phyloP scores from a whole-genome alignment of 371 early-diverging fungal species.

The Parasitella parasitica region DNA sequence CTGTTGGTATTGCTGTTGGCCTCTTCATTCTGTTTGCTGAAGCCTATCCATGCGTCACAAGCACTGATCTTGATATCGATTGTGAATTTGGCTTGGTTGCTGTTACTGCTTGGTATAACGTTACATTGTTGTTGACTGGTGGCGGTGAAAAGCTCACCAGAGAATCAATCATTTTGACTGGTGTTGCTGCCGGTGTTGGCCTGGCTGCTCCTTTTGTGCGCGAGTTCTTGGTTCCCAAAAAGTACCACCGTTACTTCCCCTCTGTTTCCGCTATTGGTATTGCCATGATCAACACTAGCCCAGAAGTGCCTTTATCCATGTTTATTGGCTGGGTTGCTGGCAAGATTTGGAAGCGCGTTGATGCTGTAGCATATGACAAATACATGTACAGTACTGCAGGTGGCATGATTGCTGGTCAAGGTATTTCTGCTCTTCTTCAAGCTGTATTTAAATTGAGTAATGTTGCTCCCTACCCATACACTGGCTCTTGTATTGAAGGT shows the following conservation, averaged over 20 bases:
- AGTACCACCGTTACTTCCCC: constrained; percentile 55
- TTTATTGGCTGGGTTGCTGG: constrained; percentile 58
- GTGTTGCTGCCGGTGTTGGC: constrained; percentile 50
- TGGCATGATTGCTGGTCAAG: constrained; percentile 78
- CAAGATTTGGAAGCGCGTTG: constrained; percentile 54
- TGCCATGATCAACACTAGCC: constrained; percentile 64
- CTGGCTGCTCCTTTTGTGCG: constrained; percentile 49
- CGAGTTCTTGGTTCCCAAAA: constrained; percentile 52
- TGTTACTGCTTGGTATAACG: constrained; percentile 67
- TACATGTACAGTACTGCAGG: constrained; percentile 60
- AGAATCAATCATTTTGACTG: constrained; percentile 50
- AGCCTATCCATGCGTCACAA: constrained; percentile 62
- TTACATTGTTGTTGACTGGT: constrained; percentile 59
- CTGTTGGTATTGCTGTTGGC: constrained; percentile 55
- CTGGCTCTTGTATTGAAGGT: constrained; percentile 32
- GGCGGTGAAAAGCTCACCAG: constrained; percentile 40
- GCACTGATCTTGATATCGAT: constrained; percentile 6
- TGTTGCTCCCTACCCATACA: constrained; percentile 24
- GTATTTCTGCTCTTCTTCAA: constrained; percentile 66
- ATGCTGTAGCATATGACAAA: constrained; percentile 40
- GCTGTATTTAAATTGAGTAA: constrained; percentile 55
- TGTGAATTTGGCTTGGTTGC: constrained; percentile 61
- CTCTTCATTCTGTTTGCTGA: constrained; percentile 62
- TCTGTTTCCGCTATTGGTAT: constrained; percentile 72
- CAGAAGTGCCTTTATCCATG: constrained; percentile 62